Evolutionary conservation across 805 yeast genomes (phyloP).

Genomic region (Candida hungchunana): DNA sequence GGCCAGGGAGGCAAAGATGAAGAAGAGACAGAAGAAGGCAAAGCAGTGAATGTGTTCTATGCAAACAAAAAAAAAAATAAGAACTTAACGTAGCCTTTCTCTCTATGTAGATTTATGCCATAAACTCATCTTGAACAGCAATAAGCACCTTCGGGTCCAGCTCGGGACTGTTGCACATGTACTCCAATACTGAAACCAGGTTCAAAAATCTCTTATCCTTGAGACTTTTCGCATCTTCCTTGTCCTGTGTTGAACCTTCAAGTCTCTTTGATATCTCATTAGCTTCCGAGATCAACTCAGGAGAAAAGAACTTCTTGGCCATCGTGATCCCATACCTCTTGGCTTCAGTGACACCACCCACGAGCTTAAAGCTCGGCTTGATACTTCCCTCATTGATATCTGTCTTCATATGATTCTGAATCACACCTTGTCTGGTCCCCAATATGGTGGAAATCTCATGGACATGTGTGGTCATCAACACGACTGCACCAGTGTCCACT

Average conservation of each 20-base stretch:
- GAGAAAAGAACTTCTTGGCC: constrained; percentile 26
- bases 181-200: constrained; percentile 25
- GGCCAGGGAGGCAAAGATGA: constrained; percentile 9
- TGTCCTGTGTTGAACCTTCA: constrained; percentile 5
- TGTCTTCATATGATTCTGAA: constrained; percentile 35
- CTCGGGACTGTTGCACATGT: constrained; percentile 13
- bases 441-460: constrained; percentile 36
- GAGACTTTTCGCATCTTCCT: constrained; percentile 4
- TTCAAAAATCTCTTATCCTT: constrained; percentile 27
- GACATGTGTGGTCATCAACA: constrained; percentile 44
- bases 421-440: constrained; percentile 31
- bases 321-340: constrained; percentile 31
- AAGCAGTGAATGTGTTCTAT: too few species aligned
- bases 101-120: too few species aligned
- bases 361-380: constrained; percentile 30
- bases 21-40: constrained; percentile 10
- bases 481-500: constrained; percentile 26
- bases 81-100: too few species aligned
- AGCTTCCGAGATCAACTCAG: constrained; percentile 27
- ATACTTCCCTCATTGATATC: constrained; percentile 19
- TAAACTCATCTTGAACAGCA: constrained; percentile 26
- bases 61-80: too few species aligned
- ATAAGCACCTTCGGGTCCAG: constrained; percentile 17
- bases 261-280: constrained; percentile 22
- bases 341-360: constrained; percentile 21